phyloP scores from a whole-genome alignment of 768 basidiomycete genomes.

The Termitomyces eurrhizus region DNA sequence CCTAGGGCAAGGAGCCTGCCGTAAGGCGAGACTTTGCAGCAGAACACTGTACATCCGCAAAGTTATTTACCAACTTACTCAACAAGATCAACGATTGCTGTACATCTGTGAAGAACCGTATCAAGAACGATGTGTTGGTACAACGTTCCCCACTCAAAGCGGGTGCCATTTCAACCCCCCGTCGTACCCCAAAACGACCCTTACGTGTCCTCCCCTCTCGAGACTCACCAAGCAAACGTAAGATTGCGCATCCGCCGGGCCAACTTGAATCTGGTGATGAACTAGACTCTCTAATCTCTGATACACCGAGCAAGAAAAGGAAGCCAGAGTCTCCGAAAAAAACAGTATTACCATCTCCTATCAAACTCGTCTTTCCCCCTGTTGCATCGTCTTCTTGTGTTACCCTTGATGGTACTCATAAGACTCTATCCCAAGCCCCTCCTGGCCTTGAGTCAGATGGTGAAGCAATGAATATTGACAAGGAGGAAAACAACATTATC shows the following conservation, averaged over 20 bases:
- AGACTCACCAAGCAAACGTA: slow-evolving; percentile 37
- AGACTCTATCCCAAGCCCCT: background rate
- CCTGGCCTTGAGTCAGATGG: background rate
- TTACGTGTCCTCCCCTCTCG: slow-evolving; percentile 30
- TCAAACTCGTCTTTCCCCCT: slow-evolving; percentile 5
- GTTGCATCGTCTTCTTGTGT: slow-evolving; percentile 16
- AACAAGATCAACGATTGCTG: slow-evolving; percentile 22
- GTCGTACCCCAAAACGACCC: slow-evolving; percentile 20
- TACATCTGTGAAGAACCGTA: slow-evolving; percentile 17
- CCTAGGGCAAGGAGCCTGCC: slow-evolving; percentile 11
- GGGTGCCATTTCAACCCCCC: slow-evolving; percentile 18
- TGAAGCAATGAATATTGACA: slow-evolving; percentile 12
- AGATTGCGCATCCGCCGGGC: slow-evolving; percentile 10
- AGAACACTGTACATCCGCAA: slow-evolving; percentile 19
- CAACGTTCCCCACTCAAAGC: slow-evolving; percentile 16
- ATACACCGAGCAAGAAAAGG: slow-evolving; percentile 41
- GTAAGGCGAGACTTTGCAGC: slow-evolving; percentile 19
- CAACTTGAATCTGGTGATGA: slow-evolving; percentile 22
- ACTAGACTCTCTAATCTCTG: slow-evolving; percentile 26
- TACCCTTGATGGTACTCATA: background rate
- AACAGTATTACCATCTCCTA: background rate
- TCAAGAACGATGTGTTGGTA: slow-evolving; percentile 16
- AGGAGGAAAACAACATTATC: slow-evolving; percentile 9
- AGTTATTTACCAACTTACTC: slow-evolving; percentile 20
- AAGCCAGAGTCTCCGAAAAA: slow-evolving; percentile 24